Base-by-base conservation (phyloP, 345 rosid genomes). In the Eucalyptus cladocalyx region DNA sequence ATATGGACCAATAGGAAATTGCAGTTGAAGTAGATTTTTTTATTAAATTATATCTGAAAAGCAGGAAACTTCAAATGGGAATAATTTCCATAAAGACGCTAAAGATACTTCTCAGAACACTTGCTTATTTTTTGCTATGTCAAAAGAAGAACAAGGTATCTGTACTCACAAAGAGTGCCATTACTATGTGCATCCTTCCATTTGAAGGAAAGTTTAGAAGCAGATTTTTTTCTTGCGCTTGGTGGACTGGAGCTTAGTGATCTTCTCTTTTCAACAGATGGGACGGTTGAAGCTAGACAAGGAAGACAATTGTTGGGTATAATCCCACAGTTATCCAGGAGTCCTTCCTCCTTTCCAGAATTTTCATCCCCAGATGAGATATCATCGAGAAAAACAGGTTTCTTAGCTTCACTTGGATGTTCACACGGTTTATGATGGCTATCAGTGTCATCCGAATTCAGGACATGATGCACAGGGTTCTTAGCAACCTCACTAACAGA, bases 251-350 rank as follows among this genome's bases (percentile, higher is more conserved):
- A 93, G 93, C 93, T 93, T 67, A 94, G 92, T 30, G 97, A 91
- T 91, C 93, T 93, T 94, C 95, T 94, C 93, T 97, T 97, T 24
- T 97, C 99, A 89, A 93, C 90, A 16, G 97, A 90, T 49, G 97
- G 92, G 86, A 91, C 94, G 42, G 95, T 93, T 50, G 99, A 93
- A 92, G 94, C 92, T 88, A 97, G 94, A 93, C 96, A 97, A 89
- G 99, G 99, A 94, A 97, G 93, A 92, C 99, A 97, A 80, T 93
- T 93, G 90, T 93, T 91, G 2, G 96, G 98, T 88, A 97, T 93
- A 87, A 96, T 93, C 72, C 99, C 96, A 87, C 99, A 96, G 89
- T 93, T 92, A 83, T 94, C 95, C 91, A 91, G 86, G 88, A 92
- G 80, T 23, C 96, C 94, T 83, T 90, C 93, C 86, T 89, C 94